phyloP scores from a whole-genome alignment of 2,329 filamentous ascomycete genomes.

The Amauroascus verrucosus region DNA sequence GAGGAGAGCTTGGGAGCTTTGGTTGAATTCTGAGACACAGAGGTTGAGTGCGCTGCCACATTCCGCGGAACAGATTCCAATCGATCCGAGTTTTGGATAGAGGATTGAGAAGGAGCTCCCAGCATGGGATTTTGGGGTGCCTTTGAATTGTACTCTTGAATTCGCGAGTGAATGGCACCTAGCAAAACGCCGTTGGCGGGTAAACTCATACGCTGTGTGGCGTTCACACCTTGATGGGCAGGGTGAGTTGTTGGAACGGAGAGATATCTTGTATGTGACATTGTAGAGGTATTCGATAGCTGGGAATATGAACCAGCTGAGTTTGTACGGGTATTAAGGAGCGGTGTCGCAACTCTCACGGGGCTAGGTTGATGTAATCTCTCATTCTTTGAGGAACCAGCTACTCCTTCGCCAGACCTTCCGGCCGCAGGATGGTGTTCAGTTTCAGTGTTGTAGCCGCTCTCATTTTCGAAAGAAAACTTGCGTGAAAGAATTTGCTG shows the following conservation, averaged over 20 bases:
- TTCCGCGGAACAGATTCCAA: neutral
- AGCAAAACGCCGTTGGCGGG: neutral
- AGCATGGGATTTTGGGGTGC: neutral
- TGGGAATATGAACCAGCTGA: neutral
- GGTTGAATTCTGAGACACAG: neutral
- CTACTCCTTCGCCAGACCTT: no score
- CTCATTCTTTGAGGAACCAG: neutral
- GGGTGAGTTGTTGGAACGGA: slow-evolving; percentile 5
- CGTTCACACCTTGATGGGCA: neutral
- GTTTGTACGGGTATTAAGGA: neutral
- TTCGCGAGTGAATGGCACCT: neutral
- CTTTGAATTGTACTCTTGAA: neutral
- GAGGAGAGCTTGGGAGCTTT: neutral
- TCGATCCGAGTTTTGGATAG: neutral
- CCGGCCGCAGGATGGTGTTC: neutral
- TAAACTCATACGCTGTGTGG: neutral
- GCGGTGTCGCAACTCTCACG: neutral
- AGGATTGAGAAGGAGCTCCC: neutral
- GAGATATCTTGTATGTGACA: neutral
- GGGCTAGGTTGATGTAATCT: neutral
- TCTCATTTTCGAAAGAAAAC: slow-evolving; percentile 6
- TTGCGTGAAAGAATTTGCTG: neutral
- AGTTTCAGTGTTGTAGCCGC: neutral
- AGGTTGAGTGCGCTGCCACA: neutral
- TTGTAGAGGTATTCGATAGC: neutral